A percentile compares a stretch with the other conserved stretches of the same genome.
phyloP scores from a whole-genome alignment of 140 eudicot species.

The Bidens hawaiensis region DNA sequence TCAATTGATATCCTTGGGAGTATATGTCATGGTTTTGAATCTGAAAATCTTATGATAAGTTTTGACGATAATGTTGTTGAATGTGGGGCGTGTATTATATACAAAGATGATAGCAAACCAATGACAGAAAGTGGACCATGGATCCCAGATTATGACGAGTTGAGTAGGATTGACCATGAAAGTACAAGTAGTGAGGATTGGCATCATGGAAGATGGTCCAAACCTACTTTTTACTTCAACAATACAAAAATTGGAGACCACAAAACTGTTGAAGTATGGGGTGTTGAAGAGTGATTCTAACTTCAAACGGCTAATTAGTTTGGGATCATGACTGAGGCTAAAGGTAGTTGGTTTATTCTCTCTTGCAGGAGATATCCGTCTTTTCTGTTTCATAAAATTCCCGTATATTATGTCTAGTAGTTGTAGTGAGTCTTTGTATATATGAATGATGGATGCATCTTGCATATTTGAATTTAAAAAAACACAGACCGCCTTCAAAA shows the following conservation, averaged over 20 bases:
- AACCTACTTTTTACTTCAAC: not conserved
- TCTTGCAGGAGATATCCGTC: too few relatives aligned
- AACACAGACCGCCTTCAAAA: too few relatives aligned
- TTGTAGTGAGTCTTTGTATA: too few relatives aligned
- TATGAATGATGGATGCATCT: too few relatives aligned
- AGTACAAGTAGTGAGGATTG: not conserved
- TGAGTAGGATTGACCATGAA: not conserved
- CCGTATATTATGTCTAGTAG: too few relatives aligned
- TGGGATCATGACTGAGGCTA: too few relatives aligned
- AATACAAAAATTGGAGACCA: not conserved
- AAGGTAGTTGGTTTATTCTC: too few relatives aligned
- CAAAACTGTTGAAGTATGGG: not conserved
- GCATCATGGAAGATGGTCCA: constrained; percentile 5
- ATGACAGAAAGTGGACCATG: not conserved
- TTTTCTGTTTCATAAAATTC: too few relatives aligned
- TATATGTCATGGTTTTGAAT: not conserved
- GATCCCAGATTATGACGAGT: constrained; percentile 1
- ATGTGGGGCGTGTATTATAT: not conserved
- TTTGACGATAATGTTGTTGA: not conserved
- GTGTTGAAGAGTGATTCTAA: too few relatives aligned
- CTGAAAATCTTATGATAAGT: not conserved
- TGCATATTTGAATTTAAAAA: too few relatives aligned
- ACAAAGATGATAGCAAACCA: constrained; percentile 5
- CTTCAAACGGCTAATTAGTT: too few relatives aligned
- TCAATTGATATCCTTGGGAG: constrained; percentile 1